Conservation (phyloP, 225 moss, liverwort and hornwort species). For the Marchantia paleacea region DNA sequence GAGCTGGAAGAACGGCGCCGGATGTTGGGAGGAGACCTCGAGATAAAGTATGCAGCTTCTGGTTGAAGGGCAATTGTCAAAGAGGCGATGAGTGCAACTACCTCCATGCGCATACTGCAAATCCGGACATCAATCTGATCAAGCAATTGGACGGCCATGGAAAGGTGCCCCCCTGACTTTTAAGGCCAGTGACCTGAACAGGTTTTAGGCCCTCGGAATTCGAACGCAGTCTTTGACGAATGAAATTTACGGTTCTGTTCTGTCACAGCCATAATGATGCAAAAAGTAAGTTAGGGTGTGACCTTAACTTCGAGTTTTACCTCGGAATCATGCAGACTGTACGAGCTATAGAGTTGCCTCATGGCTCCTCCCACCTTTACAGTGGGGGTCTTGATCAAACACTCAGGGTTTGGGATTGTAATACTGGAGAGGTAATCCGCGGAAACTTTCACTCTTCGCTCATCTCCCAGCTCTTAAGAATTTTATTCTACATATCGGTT, state of each 20-base stretch:
- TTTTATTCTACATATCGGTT: too few species aligned
- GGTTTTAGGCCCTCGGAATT: background rate
- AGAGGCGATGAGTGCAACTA: conserved; percentile 81
- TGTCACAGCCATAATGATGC: background rate
- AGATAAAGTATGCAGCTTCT: conserved; percentile 61
- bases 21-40: conserved; percentile 54
- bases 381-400: conserved; percentile 91
- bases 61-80: conserved; percentile 76
- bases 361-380: conserved; percentile 70
- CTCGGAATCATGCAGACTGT: conserved; percentile 54
- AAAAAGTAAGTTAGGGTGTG: background rate
- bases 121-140: conserved; percentile 77
- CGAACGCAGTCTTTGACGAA: too few species aligned
- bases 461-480: too few species aligned
- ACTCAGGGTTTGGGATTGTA: conserved; percentile 94
- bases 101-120: conserved; percentile 79
- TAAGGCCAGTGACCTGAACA: too few species aligned
- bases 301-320: background rate
- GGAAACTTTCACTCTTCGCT: background rate
- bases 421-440: conserved; percentile 59
- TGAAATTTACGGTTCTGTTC: background rate
- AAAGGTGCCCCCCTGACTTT: conserved; percentile 46
- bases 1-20: conserved; percentile 33
- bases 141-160: conserved; percentile 87
- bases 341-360: conserved; percentile 76